Evolutionary conservation across 2,329 filamentous ascomycete genomes (phyloP).

Genomic region (Sphaerostilbella broomeana): DNA sequence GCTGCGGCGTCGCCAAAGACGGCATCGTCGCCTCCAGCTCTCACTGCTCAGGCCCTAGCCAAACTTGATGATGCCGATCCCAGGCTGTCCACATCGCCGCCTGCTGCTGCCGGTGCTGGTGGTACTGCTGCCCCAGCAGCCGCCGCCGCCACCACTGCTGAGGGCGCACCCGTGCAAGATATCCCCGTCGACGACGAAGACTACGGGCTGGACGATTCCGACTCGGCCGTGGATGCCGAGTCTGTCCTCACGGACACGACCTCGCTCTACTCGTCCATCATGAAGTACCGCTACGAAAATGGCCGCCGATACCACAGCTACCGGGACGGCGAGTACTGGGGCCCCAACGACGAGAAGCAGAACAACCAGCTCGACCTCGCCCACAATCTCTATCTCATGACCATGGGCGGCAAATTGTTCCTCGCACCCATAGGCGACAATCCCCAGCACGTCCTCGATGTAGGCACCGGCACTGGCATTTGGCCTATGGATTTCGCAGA

Average conservation of each 20-base stretch:
- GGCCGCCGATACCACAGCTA: not conserved
- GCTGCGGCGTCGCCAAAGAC: not conserved
- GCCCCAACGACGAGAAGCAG: constrained; percentile 17
- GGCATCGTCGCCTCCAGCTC: not conserved
- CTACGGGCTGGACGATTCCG: not conserved
- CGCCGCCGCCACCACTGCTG: not conserved
- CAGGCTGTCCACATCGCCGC: not conserved
- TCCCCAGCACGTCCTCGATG: constrained; percentile 7
- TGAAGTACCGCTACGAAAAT: constrained; percentile 3
- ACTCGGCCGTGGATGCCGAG: not conserved
- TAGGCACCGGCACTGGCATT: constrained; percentile 13
- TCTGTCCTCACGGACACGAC: not conserved
- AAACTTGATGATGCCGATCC: not conserved
- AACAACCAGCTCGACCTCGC: constrained; percentile 15
- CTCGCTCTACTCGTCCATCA: not conserved
- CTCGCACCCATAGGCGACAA: constrained; percentile 10
- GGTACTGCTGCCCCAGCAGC: not conserved
- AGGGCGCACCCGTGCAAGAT: not conserved
- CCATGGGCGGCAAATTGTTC: constrained; percentile 14
- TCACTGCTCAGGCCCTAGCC: not conserved
- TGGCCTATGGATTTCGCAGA: constrained; percentile 5
- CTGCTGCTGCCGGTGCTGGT: not conserved
- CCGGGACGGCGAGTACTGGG: constrained; percentile 13
- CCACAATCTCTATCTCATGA: constrained; percentile 17
- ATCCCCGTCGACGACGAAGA: not conserved